Evolutionary conservation across 2,329 filamentous ascomycete species (phyloP), one percentile per base, ranked within the genome.

Genomic region (Knoxdaviesia capensis): DNA sequence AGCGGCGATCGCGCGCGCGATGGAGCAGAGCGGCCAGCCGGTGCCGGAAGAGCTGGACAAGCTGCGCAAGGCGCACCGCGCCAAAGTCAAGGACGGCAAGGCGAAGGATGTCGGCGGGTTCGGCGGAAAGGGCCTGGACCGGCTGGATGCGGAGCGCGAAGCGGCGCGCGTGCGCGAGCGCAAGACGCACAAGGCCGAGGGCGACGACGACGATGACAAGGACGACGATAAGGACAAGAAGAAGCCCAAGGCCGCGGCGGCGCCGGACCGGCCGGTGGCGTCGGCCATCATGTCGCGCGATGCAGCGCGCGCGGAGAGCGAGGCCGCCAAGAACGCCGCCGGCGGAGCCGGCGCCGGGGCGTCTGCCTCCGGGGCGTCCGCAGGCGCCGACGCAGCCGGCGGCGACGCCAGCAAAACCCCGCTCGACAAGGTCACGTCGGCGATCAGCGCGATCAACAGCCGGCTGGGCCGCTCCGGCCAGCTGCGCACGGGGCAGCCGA

Each of bases 41-140:
- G 70, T 96, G 0, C 87, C 90, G 1, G 79, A 84, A 48, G 64
- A 66, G 34, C 61, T 79, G 8, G 62, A 68, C 34, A 71, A 75
- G 51, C 77, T 79, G 74, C 68, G 72, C 47, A 77, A 76, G 53
- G 66, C 73, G 1, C 93, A 92, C 60, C 71, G 79, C 44, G 82
- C 92, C 50, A 94, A 94, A 60, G 83, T 94, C 53, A 93, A 93
- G 60, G 71, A 79, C 6, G 90, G 88, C 40, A 90, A 92, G 56
- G 86, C 85, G 51, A 94, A 93, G 59, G 80, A 85, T 48, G 78
- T 76, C 28, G 84, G 80, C 44, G 90, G 90, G 3, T 98, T 98
- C 52, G 88, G 88, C 52, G 90, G 90, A 43, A 94, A 94, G 56
- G 90, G 90, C 45, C 69, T 98, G 33, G 90, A 96, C 56, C 77